phyloP scores from a whole-genome alignment of 805 yeast species.

The Candida alai region DNA sequence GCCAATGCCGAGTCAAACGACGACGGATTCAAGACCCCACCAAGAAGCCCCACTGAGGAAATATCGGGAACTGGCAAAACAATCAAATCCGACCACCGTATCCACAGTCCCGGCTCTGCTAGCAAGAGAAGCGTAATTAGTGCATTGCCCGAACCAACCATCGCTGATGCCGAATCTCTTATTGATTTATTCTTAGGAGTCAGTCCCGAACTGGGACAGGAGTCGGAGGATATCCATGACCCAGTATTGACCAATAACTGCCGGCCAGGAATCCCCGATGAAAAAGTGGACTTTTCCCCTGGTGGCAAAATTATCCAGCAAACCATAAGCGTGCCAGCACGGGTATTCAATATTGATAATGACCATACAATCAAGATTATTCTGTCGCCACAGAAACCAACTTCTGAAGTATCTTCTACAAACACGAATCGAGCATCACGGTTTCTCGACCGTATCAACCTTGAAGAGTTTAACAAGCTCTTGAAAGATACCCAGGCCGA shows the following conservation, averaged over 20 bases:
- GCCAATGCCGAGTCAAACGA: not conserved
- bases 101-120: not conserved
- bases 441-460: not conserved
- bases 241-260: not conserved
- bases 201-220: not conserved
- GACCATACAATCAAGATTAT: slow-evolving; percentile 4
- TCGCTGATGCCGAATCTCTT: slow-evolving; percentile 7
- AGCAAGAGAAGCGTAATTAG: not conserved
- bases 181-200: slow-evolving; percentile 6
- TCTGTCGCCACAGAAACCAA: not conserved
- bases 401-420: not conserved
- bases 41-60: not conserved
- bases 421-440: not conserved
- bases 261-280: too few relatives aligned
- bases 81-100: too few relatives aligned
- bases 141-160: slow-evolving; percentile 9
- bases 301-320: not conserved
- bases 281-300: too few relatives aligned
- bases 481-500: slow-evolving; percentile 12
- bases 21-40: slow-evolving; percentile 2
- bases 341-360: slow-evolving; percentile 1
- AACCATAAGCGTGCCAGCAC: not conserved
- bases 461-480: slow-evolving; percentile 7
- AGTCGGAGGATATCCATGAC: too few relatives aligned
- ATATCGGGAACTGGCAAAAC: not conserved